phyloP scores from a whole-genome alignment of 1,139 yeast species.

The Candida mesenterica region DNA sequence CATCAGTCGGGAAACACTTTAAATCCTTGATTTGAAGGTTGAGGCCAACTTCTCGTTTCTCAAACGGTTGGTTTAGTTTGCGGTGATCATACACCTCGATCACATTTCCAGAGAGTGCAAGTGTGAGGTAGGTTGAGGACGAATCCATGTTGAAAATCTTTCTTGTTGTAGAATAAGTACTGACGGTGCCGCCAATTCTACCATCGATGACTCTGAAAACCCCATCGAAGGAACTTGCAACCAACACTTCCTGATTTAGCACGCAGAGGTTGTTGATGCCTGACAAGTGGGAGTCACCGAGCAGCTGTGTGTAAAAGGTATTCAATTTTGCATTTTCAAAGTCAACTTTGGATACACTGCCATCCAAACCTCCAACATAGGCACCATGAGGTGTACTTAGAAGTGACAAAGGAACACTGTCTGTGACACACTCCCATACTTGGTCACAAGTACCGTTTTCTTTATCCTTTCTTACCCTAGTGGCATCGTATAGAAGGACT shows the following conservation, averaged over 20 bases:
- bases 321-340: conserved; percentile 36
- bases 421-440: conserved; percentile 7
- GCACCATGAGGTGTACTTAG: conserved; percentile 18
- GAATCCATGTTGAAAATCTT: conserved; percentile 71
- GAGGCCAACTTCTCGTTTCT: conserved; percentile 65
- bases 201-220: conserved; percentile 38
- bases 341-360: conserved; percentile 40
- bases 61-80: conserved; percentile 43
- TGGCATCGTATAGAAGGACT: conserved; percentile 34
- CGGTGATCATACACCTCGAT: conserved; percentile 62
- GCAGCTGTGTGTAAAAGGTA: conserved; percentile 13
- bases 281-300: conserved; percentile 15
- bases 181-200: conserved; percentile 13
- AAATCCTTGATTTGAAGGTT: conserved; percentile 68
- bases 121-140: conserved; percentile 44
- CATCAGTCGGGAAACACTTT: conserved; percentile 54
- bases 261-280: conserved; percentile 32
- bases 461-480: conserved; percentile 8
- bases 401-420: conserved; percentile 14
- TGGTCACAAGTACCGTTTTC: conserved; percentile 5
- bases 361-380: conserved; percentile 40
- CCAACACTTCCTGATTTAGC: conserved; percentile 26
- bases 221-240: conserved; percentile 59
- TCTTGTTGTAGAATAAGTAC: conserved; percentile 13
- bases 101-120: conserved; percentile 54